These are phyloP conservation scores for Pleurotus djamor DNA, from an alignment of 768 basidiomycete species.

Conservation along the genomic window DNA sequence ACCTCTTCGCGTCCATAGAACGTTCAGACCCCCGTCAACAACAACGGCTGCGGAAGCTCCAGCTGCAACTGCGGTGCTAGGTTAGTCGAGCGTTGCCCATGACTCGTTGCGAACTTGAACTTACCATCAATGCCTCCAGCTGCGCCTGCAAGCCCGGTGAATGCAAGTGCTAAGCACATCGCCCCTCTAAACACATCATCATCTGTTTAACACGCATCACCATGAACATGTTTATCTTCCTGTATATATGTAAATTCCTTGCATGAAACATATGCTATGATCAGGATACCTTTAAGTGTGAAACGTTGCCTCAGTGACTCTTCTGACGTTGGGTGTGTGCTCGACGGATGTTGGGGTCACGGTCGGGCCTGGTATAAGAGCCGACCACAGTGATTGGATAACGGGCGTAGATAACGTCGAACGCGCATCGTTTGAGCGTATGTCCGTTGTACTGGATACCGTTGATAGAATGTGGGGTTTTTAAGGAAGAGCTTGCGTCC, in stretches of 20 bases:
- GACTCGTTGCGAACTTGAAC: not conserved
- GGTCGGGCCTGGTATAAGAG: too few relatives aligned
- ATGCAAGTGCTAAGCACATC: constrained; percentile 58
- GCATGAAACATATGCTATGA: not conserved
- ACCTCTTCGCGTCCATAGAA: constrained; percentile 17
- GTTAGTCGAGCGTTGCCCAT: constrained; percentile 24
- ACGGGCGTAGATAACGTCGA: too few relatives aligned
- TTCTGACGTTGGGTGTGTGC: too few relatives aligned
- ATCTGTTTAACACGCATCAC: not conserved
- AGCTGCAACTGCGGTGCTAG: constrained; percentile 50
- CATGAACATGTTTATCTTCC: not conserved
- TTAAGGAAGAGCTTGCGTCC: too few relatives aligned
- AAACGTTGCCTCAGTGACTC: too few relatives aligned
- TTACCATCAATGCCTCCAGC: constrained; percentile 25
- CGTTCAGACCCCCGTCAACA: constrained; percentile 37
- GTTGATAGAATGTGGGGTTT: too few relatives aligned
- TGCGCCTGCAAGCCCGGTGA: constrained; percentile 60
- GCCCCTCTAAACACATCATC: not conserved
- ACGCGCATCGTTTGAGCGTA: too few relatives aligned
- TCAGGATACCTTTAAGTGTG: too few relatives aligned
- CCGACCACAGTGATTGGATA: too few relatives aligned
- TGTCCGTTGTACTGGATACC: too few relatives aligned
- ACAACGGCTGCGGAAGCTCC: constrained; percentile 41
- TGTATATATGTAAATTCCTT: not conserved
- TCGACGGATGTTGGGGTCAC: too few relatives aligned